Percentiles rank a stretch among this genome's conserved stretches.
Evolutionary conservation across 371 early-diverging fungal species (phyloP).

Genomic region (Racocetra persica): DNA sequence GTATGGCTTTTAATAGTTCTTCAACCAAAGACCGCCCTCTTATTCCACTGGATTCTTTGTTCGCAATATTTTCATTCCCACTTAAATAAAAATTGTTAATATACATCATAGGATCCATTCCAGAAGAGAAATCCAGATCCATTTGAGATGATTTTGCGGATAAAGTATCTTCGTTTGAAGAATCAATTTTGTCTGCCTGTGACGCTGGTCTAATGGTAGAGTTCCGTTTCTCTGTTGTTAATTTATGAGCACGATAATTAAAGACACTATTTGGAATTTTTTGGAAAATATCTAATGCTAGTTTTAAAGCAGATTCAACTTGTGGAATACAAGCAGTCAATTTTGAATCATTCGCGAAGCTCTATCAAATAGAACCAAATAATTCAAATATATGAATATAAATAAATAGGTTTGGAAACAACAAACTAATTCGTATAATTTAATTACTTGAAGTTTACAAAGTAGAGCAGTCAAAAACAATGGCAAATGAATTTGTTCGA

Average conservation of each 20-base stretch:
- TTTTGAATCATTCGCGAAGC: slow-evolving; percentile 26
- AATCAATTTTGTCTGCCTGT: slow-evolving; percentile 13
- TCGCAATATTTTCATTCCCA: slow-evolving; percentile 38
- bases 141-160: slow-evolving; percentile 45
- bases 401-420: not conserved
- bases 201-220: not conserved
- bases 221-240: not conserved
- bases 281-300: slow-evolving; percentile 45
- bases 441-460: slow-evolving; percentile 60
- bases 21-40: slow-evolving; percentile 47
- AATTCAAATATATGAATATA: not conserved
- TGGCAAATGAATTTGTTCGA: slow-evolving; percentile 79
- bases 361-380: not conserved
- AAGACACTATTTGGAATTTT: slow-evolving; percentile 53
- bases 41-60: slow-evolving; percentile 50
- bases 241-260: slow-evolving; percentile 31
- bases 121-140: slow-evolving; percentile 48
- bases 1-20: slow-evolving; percentile 45
- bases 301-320: slow-evolving; percentile 23
- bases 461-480: slow-evolving; percentile 69
- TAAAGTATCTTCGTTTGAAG: slow-evolving; percentile 38
- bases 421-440: not conserved
- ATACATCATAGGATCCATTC: slow-evolving; percentile 49
- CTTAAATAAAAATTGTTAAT: slow-evolving; percentile 52
- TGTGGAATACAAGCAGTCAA: slow-evolving; percentile 24